Conservation (phyloP, 371 early-diverging fungal genomes). For the Syncephalis fuscata region DNA sequence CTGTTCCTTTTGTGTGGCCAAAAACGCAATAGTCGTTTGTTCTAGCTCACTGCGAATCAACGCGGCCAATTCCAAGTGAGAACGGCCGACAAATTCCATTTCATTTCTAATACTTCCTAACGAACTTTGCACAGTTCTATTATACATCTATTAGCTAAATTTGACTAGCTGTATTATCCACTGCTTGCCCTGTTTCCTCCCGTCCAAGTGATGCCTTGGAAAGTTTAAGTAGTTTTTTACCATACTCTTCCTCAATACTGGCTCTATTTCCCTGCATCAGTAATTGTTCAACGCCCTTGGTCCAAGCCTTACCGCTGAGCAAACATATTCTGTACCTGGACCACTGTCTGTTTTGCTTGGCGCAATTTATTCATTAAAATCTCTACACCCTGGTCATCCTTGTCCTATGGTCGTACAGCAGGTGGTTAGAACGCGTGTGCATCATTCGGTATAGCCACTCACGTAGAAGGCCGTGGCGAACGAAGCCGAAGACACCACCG, state of each 20-base stretch:
- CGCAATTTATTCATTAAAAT: conserved; percentile 62
- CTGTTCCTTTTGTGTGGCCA: conserved; percentile 17
- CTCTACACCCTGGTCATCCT: conserved; percentile 69
- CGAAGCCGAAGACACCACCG: no score
- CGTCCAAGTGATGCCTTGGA: conserved; percentile 54
- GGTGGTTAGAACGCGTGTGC: no score
- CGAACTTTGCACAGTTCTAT: conserved; percentile 20
- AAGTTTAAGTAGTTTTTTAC: conserved; percentile 55
- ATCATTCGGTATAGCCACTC: no score
- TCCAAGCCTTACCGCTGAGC: conserved; percentile 23
- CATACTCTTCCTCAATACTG: conserved; percentile 71
- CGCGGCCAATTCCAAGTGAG: conserved; percentile 26
- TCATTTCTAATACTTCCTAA: conserved; percentile 22
- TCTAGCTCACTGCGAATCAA: conserved; percentile 24
- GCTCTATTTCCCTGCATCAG: conserved; percentile 44
- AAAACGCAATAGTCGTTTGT: conserved; percentile 19
- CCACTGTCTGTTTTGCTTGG: conserved; percentile 68
- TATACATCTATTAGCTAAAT: background rate
- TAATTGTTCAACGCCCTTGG: no score
- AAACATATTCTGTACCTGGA: conserved; percentile 45
- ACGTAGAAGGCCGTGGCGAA: no score
- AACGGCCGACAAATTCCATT: conserved; percentile 20
- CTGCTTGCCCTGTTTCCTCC: conserved; percentile 66
- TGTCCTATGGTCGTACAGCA: no score
- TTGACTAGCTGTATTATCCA: background rate